Base-by-base conservation (phyloP, 2,329 filamentous ascomycete species). In the Pseudogymnoascus verrucosus region DNA sequence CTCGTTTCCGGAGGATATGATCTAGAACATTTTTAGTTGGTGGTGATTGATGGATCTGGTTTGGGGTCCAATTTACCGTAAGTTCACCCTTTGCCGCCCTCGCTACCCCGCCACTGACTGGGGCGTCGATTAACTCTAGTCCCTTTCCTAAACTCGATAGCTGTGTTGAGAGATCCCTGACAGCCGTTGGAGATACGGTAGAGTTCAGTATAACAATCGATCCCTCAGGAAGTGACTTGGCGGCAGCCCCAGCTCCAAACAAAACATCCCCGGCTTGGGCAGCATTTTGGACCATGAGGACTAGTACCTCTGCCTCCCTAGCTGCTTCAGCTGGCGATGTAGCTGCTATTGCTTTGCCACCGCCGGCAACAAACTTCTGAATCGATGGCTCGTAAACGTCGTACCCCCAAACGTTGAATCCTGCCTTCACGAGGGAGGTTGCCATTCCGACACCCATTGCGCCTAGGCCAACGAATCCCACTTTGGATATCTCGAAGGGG, bases 371-470 rank as follows among this genome's bases (percentile, higher is more conserved):
- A 76, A 90, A 89, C 16, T 81, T 82, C 64, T 88, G 83, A 40
- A 90, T 79, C 0, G 87, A 85, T 4, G 86, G 84, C 2, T 78
- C 78, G 76, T 83, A 89, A 34, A 90, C 82, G 70, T 91, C 88
- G 72, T 85, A 90, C 63, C 88, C 88, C 31, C 83, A 85, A 19
- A 90, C 87, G 34, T 77, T 65, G 74, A 87, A 89, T 64, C 87
- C 87, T 67, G 83, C 76, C 68, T 85, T 84, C 68, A 90, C 79
- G 54, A 91, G 82, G 71, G 90, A 82, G 65, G 83, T 88, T 67
- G 88, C 89, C 87, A 91, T 90, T 72, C 88, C 88, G 71, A 89
- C 88, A 72, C 88, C 88, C 88, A 91, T 91, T 75, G 88, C 88
- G 63, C 88, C 88, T 2, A 91, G 84, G 78, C 88, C 88, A 67